Evolutionary conservation across 345 rosid genomes (phyloP).

Genomic region (Sapria himalayana): DNA sequence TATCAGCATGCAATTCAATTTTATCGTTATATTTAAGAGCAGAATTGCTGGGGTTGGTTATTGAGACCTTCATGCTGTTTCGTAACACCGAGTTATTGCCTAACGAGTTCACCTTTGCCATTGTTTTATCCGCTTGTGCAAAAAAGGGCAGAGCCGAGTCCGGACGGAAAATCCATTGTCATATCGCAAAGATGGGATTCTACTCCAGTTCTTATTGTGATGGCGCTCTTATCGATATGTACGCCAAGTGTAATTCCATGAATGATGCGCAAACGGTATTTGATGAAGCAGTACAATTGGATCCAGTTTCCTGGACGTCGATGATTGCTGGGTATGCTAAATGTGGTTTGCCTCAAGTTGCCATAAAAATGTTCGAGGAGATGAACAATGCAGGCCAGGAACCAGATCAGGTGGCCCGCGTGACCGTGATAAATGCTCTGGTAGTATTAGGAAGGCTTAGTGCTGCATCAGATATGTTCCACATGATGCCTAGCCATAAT

Average conservation of each 20-base stretch:
- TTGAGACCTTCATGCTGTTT: conserved; percentile 19
- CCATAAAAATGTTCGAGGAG: conserved; percentile 30
- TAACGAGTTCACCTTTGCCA: conserved; percentile 57
- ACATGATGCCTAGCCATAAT: conserved; percentile 36
- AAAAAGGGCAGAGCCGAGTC: conserved; percentile 21
- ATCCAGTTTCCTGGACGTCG: conserved; percentile 74
- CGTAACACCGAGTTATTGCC: conserved; percentile 21
- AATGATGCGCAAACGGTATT: conserved; percentile 39
- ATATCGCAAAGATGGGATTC: conserved; percentile 39
- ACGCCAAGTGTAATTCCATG: conserved; percentile 38
- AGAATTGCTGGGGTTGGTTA: conserved; percentile 20
- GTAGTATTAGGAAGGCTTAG: conserved; percentile 43
- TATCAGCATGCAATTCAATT: conserved; percentile 63
- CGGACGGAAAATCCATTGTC: conserved; percentile 44
- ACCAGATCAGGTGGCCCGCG: conserved; percentile 55
- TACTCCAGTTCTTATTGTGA: conserved; percentile 36
- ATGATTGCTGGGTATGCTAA: conserved; percentile 64
- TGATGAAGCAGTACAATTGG: conserved; percentile 32
- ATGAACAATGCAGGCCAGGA: conserved; percentile 32
- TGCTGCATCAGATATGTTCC: conserved; percentile 40
- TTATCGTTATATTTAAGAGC: conserved; percentile 44
- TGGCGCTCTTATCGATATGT: conserved; percentile 68
- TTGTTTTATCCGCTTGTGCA: conserved; percentile 53
- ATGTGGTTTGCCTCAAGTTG: conserved; percentile 46
- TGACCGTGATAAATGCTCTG: conserved; percentile 41